A percentile compares a stretch with the other conserved stretches of the same genome.
Evolutionary conservation across 2,329 filamentous ascomycete genomes (phyloP).

Genomic region (Graphiopsis chlorocephala): DNA sequence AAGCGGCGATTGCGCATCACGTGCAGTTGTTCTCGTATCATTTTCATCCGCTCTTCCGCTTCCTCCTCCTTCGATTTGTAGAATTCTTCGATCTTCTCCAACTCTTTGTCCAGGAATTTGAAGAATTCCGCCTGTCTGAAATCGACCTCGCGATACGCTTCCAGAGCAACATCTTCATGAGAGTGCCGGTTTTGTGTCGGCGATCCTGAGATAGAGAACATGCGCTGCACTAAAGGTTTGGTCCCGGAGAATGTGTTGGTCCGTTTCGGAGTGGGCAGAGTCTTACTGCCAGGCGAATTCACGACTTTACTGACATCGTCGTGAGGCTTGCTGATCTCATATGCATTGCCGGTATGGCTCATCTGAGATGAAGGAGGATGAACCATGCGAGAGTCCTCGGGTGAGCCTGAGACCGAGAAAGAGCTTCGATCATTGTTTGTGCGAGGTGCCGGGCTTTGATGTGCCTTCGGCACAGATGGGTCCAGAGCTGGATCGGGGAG

Average conservation of each 20-base stretch:
- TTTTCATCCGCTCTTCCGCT: constrained; percentile 66
- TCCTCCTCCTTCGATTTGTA: constrained; percentile 87
- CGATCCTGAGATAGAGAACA: constrained; percentile 23
- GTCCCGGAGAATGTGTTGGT: constrained; percentile 36
- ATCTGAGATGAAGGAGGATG: constrained; percentile 24
- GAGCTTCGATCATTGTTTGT: constrained; percentile 12
- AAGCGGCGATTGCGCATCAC: constrained; percentile 85
- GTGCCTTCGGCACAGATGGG: constrained; percentile 28
- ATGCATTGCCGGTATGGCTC: constrained; percentile 27
- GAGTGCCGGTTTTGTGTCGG: constrained; percentile 26
- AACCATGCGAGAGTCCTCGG: neutral
- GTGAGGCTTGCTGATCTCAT: constrained; percentile 21
- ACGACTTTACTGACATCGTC: neutral
- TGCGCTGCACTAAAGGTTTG: constrained; percentile 25
- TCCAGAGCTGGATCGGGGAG: constrained; percentile 62
- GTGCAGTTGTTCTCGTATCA: constrained; percentile 80
- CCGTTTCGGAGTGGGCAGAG: constrained; percentile 32
- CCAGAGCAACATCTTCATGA: constrained; percentile 46
- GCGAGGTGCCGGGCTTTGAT: neutral
- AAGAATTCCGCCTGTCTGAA: constrained; percentile 82
- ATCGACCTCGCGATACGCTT: constrained; percentile 63
- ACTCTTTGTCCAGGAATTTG: constrained; percentile 74
- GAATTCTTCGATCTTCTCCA: constrained; percentile 89
- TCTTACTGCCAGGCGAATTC: neutral
- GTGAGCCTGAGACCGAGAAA: constrained; percentile 16